Percentiles rank a stretch among this genome's conserved stretches.
These are phyloP conservation scores for Dipteronia sinensis DNA, from an alignment of 345 rosid species.

Conservation along the genomic window DNA sequence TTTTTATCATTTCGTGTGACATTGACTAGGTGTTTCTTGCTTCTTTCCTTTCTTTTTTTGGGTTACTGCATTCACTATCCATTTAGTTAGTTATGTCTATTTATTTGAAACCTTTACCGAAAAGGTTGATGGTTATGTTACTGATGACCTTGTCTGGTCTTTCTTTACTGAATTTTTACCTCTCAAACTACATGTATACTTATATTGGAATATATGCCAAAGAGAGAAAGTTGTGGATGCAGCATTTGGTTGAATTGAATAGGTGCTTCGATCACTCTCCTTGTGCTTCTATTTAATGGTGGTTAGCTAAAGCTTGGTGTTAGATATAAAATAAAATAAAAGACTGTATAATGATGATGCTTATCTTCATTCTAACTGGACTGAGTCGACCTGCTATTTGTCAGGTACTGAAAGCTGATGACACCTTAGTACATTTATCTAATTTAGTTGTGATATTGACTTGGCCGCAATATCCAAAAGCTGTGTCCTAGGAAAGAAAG, in stretches of 20 bases:
- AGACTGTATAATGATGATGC: background rate
- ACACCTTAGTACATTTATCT: background rate
- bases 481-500: background rate
- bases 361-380: background rate
- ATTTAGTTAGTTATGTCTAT: background rate
- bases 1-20: background rate
- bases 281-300: background rate
- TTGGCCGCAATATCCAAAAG: background rate
- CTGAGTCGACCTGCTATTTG: background rate
- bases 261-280: background rate
- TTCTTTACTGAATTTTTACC: background rate
- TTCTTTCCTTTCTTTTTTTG: background rate
- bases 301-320: background rate
- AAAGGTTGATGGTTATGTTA: background rate
- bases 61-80: background rate
- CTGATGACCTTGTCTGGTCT: background rate
- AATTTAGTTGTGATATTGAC: background rate
- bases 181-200: too few relatives aligned
- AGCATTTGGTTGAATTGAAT: background rate
- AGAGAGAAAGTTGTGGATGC: background rate
- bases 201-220: background rate
- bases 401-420: background rate
- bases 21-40: background rate
- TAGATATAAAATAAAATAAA: background rate
- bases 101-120: background rate